Evolutionary conservation across 2,329 filamentous ascomycete species (phyloP).

Genomic region (Ceratocystis smalleyi): DNA sequence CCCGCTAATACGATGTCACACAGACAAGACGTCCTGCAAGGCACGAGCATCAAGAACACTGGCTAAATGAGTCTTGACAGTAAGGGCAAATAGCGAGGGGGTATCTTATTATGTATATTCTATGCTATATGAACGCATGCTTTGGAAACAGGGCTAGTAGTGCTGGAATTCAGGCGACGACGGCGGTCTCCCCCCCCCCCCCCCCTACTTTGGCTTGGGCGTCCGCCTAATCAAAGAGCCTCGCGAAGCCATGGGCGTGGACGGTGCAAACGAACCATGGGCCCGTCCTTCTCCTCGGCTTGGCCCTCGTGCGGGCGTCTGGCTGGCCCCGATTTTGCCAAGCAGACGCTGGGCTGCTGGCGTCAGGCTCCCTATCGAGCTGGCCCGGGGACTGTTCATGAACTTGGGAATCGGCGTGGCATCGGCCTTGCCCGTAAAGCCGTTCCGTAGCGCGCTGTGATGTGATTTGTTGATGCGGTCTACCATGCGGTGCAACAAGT

Average conservation of each 20-base stretch:
- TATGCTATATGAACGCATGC: neutral
- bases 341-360: conserved; percentile 58
- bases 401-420: conserved; percentile 53
- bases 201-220: neutral
- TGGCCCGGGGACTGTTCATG: conserved; percentile 43
- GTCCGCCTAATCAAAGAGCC: conserved; percentile 6
- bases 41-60: too few species aligned
- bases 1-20: neutral
- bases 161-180: too few species aligned
- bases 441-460: conserved; percentile 42
- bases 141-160: neutral
- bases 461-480: conserved; percentile 64
- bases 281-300: neutral
- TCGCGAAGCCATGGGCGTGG: conserved; percentile 9
- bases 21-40: neutral
- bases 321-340: conserved; percentile 30
- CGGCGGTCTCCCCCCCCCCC: too few species aligned
- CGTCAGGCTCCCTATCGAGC: conserved; percentile 41
- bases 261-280: conserved; percentile 8
- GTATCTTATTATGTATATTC: neutral
- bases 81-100: neutral
- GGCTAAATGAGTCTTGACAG: too few species aligned
- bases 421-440: conserved; percentile 43
- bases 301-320: neutral
- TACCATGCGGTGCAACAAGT: conserved; percentile 72